These are phyloP conservation scores for Pseudonitzschia multistriata DNA, from an alignment of 108 stramenopile species.

Conservation along the genomic window DNA sequence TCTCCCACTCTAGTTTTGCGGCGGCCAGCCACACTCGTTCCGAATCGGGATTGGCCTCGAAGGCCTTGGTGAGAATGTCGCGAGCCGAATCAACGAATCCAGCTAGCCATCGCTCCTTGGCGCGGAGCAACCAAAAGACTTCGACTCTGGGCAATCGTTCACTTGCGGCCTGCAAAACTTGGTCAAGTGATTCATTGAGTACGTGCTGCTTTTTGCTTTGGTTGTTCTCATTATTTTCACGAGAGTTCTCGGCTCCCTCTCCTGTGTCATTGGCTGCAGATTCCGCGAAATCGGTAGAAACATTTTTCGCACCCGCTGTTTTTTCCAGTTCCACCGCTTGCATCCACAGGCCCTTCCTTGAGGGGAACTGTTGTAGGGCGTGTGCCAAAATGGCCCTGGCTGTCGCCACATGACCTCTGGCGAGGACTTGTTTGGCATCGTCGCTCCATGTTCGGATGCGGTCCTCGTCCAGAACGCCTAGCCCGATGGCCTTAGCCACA, in stretches of 20 bases:
- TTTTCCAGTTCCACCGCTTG: constrained; percentile 92
- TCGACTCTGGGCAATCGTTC: constrained; percentile 84
- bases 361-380: constrained; percentile 74
- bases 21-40: constrained; percentile 96
- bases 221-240: too few relatives aligned
- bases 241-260: background rate
- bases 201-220: constrained; percentile 39
- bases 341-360: constrained; percentile 86
- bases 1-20: constrained; percentile 97
- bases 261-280: background rate
- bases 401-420: constrained; percentile 59
- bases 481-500: constrained; percentile 76
- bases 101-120: constrained; percentile 93
- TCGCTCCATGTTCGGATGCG: constrained; percentile 91
- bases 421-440: constrained; percentile 85
- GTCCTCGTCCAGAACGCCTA: constrained; percentile 94
- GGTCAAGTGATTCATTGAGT: constrained; percentile 63
- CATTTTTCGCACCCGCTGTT: constrained; percentile 11
- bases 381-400: constrained; percentile 87
- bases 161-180: constrained; percentile 81
- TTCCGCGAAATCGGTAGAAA: background rate
- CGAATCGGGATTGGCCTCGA: constrained; percentile 92
- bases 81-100: constrained; percentile 88
- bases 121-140: constrained; percentile 96
- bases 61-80: constrained; percentile 90